These are phyloP conservation scores for Thelephora terrestris DNA, from an alignment of 1,284 basidiomycete species.

Conservation along the genomic window DNA sequence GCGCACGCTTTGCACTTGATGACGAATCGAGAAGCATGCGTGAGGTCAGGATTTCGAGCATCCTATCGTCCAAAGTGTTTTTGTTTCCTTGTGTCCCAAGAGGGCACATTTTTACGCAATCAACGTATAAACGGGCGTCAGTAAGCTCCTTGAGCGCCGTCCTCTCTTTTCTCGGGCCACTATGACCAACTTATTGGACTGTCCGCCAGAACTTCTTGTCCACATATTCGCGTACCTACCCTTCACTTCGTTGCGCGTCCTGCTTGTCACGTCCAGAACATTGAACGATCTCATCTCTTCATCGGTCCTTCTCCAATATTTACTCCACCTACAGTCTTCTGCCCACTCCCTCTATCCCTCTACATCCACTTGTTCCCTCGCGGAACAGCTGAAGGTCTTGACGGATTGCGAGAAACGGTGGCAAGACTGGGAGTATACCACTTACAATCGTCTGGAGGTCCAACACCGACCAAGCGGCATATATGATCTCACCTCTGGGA, in stretches of 20 bases:
- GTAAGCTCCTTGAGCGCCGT: too few relatives aligned
- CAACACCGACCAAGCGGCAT: conserved; percentile 26
- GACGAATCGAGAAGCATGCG: too few relatives aligned
- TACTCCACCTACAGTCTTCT: conserved; percentile 22
- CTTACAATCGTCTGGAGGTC: conserved; percentile 13
- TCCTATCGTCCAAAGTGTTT: too few relatives aligned
- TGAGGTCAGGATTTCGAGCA: too few relatives aligned
- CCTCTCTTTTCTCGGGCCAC: background rate
- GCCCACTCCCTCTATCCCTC: conserved; percentile 24
- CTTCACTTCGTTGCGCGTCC: conserved; percentile 20
- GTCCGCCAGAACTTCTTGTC: conserved; percentile 30
- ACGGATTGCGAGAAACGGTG: conserved; percentile 22
- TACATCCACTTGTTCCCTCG: conserved; percentile 13
- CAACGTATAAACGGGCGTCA: too few relatives aligned
- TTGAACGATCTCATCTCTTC: conserved; percentile 21
- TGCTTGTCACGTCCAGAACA: conserved; percentile 16
- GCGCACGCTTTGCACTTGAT: too few relatives aligned
- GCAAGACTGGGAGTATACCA: conserved; percentile 14
- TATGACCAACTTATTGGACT: conserved; percentile 14
- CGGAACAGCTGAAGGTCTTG: conserved; percentile 23
- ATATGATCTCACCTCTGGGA: conserved; percentile 34
- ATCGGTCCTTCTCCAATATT: conserved; percentile 26
- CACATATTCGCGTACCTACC: conserved; percentile 24
- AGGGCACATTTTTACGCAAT: too few relatives aligned
- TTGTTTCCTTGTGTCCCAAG: too few relatives aligned